These are phyloP conservation scores for Macrolepiota fuliginosa DNA, from an alignment of 768 basidiomycete species.

Conservation along the genomic window DNA sequence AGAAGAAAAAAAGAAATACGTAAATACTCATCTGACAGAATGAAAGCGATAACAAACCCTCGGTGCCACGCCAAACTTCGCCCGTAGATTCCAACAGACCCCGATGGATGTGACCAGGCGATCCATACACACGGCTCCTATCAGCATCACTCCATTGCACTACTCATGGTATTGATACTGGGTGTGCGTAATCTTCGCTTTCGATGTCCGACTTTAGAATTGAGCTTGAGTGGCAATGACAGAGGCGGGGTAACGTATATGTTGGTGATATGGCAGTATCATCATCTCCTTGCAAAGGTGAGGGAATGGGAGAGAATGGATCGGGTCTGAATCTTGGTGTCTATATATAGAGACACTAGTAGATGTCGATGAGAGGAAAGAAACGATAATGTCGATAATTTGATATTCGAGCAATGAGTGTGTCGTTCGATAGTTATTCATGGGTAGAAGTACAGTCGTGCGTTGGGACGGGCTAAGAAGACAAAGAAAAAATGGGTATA, in stretches of 20 bases:
- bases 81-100: neutral
- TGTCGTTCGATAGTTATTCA: neutral
- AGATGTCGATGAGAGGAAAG: neutral
- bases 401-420: neutral
- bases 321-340: neutral
- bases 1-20: neutral
- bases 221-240: neutral
- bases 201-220: neutral
- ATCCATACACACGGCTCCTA: neutral
- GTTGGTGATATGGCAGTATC: too few relatives aligned
- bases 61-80: neutral
- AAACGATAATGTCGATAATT: neutral
- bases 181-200: neutral
- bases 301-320: neutral
- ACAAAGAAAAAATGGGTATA: neutral
- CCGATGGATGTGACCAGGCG: neutral
- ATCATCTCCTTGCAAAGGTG: neutral
- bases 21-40: neutral
- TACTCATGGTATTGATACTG: neutral
- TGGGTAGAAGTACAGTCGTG: neutral
- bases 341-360: neutral
- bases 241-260: neutral
- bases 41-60: neutral
- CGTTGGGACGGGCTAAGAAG: neutral
- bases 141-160: neutral